phyloP scores from a whole-genome alignment of 2,329 filamentous ascomycete genomes.

The Eutypella sp. region DNA sequence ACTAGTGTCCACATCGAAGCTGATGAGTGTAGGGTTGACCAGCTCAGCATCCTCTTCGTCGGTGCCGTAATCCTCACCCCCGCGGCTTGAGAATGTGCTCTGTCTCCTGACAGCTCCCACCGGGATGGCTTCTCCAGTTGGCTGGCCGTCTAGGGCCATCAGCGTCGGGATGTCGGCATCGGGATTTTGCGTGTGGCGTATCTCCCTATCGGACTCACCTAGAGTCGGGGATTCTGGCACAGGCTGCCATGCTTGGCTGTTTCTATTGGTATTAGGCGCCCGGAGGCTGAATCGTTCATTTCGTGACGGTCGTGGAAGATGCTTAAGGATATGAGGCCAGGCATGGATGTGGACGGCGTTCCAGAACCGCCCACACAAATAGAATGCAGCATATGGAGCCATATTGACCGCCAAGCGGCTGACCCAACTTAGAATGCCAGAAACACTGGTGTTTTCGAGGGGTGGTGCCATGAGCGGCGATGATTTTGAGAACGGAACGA shows the following conservation, averaged over 20 bases:
- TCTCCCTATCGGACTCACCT: conserved; percentile 26
- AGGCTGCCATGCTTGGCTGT: conserved; percentile 13
- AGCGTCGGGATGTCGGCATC: conserved; percentile 17
- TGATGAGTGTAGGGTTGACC: conserved; percentile 53
- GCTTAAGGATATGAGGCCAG: conserved; percentile 33
- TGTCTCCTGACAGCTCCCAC: conserved; percentile 35
- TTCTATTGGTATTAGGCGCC: conserved; percentile 1
- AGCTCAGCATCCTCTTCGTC: conserved; percentile 54
- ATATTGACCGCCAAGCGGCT: conserved; percentile 36
- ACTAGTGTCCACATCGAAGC: conserved; percentile 56
- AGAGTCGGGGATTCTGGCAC: conserved; percentile 27
- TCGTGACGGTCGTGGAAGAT: conserved; percentile 30
- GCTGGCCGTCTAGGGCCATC: conserved; percentile 26
- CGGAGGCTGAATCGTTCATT: conserved; percentile 8
- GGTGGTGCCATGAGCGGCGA: conserved; percentile 47
- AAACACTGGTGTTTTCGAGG: conserved; percentile 31
- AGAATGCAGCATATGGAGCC: conserved; percentile 44
- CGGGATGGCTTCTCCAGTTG: conserved; percentile 21
- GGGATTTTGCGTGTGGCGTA: conserved; percentile 17
- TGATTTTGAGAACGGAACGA: conserved; percentile 47
- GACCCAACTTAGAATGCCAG: conserved; percentile 39
- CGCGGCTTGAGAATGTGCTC: conserved; percentile 43
- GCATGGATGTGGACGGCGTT: conserved; percentile 31
- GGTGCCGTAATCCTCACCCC: conserved; percentile 42
- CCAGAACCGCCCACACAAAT: conserved; percentile 35